phyloP scores from a whole-genome alignment of 163 green algal species.

The Scenedesmus sp. region DNA sequence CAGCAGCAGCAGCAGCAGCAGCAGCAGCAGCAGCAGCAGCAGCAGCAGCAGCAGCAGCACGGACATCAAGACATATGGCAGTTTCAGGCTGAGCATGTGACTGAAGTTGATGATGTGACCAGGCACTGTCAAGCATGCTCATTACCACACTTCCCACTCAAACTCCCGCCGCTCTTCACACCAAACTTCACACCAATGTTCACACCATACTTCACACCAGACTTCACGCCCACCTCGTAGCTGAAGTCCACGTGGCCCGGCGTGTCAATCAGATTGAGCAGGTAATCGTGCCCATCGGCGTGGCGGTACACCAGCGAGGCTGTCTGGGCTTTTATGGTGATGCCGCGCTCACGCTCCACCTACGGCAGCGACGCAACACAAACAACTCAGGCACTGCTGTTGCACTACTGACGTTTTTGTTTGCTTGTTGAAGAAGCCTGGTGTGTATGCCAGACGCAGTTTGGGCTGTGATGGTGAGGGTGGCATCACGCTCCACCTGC shows the following conservation, averaged over 20 bases:
- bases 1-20: background rate
- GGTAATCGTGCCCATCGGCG: conserved; percentile 67
- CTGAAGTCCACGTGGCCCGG: conserved; percentile 97
- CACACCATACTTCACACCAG: background rate
- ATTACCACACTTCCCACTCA: background rate
- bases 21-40: background rate
- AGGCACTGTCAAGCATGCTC: background rate
- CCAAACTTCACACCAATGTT: background rate
- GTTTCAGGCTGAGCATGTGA: too few relatives aligned
- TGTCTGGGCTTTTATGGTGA: conserved; percentile 95
- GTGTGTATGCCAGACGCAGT: background rate
- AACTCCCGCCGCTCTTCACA: background rate
- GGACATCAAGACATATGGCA: background rate
- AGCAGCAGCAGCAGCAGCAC: background rate
- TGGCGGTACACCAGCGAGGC: conserved; percentile 78
- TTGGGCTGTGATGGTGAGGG: background rate
- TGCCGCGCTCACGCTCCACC: conserved; percentile 93
- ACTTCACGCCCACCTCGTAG: conserved; percentile 11
- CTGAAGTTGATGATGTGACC: background rate
- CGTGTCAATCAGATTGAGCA: conserved; percentile 97
- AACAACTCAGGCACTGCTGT: background rate
- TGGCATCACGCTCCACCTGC: background rate
- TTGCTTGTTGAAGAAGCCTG: background rate
- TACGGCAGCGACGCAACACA: conserved; percentile 30
- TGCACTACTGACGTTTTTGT: too few relatives aligned